Evolutionary conservation across 1,284 basidiomycete species (phyloP).

Genomic region (Puccinia novopanici): DNA sequence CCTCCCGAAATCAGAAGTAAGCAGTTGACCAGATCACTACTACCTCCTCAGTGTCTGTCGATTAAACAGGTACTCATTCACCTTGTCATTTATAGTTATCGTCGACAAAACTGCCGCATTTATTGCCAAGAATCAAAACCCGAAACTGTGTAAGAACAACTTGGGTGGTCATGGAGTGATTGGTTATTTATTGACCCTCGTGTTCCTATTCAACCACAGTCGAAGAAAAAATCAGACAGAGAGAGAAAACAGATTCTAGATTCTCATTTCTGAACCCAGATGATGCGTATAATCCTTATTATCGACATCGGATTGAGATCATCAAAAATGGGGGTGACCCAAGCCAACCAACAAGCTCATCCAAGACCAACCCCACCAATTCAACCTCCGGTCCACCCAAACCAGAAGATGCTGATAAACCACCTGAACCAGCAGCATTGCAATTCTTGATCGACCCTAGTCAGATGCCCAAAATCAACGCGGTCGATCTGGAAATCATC

Average conservation of each 20-base stretch:
- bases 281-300: conserved; percentile 97
- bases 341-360: conserved; percentile 38
- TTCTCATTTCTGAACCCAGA: conserved; percentile 89
- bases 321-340: conserved; percentile 71
- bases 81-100: conserved; percentile 66
- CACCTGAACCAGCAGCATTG: conserved; percentile 52
- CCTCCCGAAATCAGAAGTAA: conserved; percentile 87
- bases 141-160: conserved; percentile 65
- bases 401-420: conserved; percentile 52
- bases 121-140: conserved; percentile 85
- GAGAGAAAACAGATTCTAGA: conserved; percentile 89
- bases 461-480: conserved; percentile 44
- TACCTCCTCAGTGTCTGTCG: background rate
- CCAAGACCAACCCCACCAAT: conserved; percentile 55
- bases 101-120: conserved; percentile 95
- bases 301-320: conserved; percentile 80
- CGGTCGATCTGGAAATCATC: conserved; percentile 59
- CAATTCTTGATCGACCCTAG: conserved; percentile 31
- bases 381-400: conserved; percentile 56
- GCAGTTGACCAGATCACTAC: conserved; percentile 54
- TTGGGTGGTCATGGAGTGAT: background rate
- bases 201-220: conserved; percentile 58
- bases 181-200: background rate
- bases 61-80: background rate
- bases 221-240: conserved; percentile 92